phyloP scores from a whole-genome alignment of 257 asterid genomes.

The Jasminum sambac region DNA sequence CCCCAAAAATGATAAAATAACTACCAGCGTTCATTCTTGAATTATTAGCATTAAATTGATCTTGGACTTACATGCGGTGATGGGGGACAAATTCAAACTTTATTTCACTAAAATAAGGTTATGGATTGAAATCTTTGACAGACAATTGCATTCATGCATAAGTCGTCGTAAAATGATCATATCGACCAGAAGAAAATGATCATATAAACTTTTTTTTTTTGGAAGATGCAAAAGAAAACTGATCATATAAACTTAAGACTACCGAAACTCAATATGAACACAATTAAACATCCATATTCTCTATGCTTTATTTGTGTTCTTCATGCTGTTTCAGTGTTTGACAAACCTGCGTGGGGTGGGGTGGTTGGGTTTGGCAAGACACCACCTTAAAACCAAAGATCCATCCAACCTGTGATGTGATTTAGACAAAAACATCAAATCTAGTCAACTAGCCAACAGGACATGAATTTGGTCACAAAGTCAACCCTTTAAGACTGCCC shows the following conservation, averaged over 20 bases:
- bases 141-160: neutral
- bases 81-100: neutral
- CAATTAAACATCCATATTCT: too few relatives aligned
- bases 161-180: neutral
- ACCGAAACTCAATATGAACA: too few relatives aligned
- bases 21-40: neutral
- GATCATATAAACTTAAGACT: too few relatives aligned
- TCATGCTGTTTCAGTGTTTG: too few relatives aligned
- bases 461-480: conserved; percentile 31
- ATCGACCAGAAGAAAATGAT: too few relatives aligned
- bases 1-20: neutral
- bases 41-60: neutral
- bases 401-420: conserved; percentile 31
- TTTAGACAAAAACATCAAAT: conserved; percentile 11
- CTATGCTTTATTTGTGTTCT: neutral
- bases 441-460: conserved; percentile 39
- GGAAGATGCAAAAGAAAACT: too few relatives aligned
- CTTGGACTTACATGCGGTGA: neutral
- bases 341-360: neutral
- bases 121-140: neutral
- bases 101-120: neutral
- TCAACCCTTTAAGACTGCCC: conserved; percentile 43
- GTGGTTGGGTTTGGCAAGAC: conserved; percentile 16
- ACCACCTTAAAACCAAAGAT: conserved; percentile 30
- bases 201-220: too few relatives aligned